Evolutionary conservation across 108 stramenopile genomes (phyloP).

Genomic region (Skeletonema menzelii): DNA sequence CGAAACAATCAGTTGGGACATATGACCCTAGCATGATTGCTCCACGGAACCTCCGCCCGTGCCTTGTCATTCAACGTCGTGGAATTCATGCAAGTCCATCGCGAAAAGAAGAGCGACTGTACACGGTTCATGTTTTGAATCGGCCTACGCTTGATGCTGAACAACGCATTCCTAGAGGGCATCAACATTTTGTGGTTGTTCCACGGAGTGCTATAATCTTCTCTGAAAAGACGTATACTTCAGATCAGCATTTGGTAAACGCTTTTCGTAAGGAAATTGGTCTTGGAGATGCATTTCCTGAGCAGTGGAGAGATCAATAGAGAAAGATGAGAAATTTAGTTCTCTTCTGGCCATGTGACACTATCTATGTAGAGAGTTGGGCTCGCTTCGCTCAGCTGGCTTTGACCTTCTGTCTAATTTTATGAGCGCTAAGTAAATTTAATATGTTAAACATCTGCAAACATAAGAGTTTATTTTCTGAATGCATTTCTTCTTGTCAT

Average conservation of each 20-base stretch:
- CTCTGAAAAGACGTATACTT: conserved; percentile 47
- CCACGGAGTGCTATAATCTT: conserved; percentile 50
- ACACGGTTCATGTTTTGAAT: background rate
- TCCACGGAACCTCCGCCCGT: background rate
- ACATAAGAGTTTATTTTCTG: too few species aligned
- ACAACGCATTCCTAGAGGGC: background rate
- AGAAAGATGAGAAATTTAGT: too few species aligned
- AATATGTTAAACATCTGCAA: too few species aligned
- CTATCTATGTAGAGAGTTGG: too few species aligned
- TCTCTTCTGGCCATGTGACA: too few species aligned
- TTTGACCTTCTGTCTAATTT: too few species aligned
- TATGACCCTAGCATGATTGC: background rate
- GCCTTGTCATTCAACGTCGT: background rate
- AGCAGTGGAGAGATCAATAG: conserved; percentile 27
- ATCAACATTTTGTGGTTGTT: conserved; percentile 6
- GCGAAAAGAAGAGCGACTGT: background rate
- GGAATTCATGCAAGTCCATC: background rate
- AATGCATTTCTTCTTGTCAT: too few species aligned
- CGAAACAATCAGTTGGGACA: background rate
- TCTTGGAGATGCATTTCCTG: conserved; percentile 38
- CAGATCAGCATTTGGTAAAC: conserved; percentile 46
- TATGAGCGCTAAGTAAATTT: too few species aligned
- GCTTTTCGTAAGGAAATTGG: conserved; percentile 62
- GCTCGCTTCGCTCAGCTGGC: too few species aligned
- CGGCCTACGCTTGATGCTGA: background rate